Evolutionary conservation across 1,284 basidiomycete species (phyloP), one percentile per base, ranked within the genome.

Genomic region (Malassezia nana): DNA sequence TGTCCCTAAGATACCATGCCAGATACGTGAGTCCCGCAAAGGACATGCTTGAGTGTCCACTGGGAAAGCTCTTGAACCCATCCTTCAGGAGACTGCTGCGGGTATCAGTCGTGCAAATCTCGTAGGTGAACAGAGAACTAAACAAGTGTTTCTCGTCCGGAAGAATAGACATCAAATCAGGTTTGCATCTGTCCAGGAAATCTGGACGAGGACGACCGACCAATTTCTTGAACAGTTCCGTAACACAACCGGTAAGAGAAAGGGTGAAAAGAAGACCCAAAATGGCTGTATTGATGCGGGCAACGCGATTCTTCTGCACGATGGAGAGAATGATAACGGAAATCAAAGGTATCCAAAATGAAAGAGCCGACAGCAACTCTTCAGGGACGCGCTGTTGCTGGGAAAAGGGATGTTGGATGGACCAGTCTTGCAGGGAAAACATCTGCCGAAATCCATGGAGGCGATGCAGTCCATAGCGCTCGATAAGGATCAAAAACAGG

Each of bases 1-100:
- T 28, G 7, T 12, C 58, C 2, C 59, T 63, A 8, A 73, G 43
- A 73, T 92, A 96, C 60, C 88, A 85, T 4, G 85, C 79, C 30
- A 98, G 78, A 77, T 90, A 96, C 1, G 87, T 87, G 3, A 96
- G 79, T 1, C 92, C 91, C 8, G 89, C 87, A 69, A 91, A 96
- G 0, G 89, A 86, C 47, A 91, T 87, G 66, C 86, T 87, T 0
- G 87, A 83, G 76, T 96, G 92, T 0, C 92, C 92, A 46, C 86
- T 89, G 4, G 88, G 88, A 75, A 98, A 95, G 69, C 86, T 89
- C 64, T 87, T 82, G 78, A 90, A 96, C 0, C 91, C 91, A 44
- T 65, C 64, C 3, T 45, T 41, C 16, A 74, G 46, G 5, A 30
- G 52, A 41, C 50, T 48, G 22, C 48, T 32, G 30, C 43, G n/a